phyloP scores from a whole-genome alignment of 1,139 yeast genomes.

The Blastobotrys ciferrii region DNA sequence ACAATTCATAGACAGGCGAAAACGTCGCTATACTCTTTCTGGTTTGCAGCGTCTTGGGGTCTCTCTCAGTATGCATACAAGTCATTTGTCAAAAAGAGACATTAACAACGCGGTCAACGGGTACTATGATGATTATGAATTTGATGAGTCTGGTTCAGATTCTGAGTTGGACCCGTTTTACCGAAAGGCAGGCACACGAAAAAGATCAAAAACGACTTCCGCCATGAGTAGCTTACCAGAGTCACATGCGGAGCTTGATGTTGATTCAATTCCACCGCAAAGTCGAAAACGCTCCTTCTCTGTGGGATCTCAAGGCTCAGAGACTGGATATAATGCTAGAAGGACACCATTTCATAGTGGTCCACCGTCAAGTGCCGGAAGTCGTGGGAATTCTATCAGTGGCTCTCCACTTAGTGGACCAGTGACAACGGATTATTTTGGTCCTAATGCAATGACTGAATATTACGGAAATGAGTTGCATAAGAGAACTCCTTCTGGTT shows the following conservation, averaged over 20 bases:
- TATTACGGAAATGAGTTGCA: background rate
- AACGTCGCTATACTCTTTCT: constrained; percentile 37
- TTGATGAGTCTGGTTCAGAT: constrained; percentile 17
- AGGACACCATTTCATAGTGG: background rate
- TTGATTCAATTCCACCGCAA: background rate
- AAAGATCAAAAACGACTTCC: constrained; percentile 3
- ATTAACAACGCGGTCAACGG: constrained; percentile 14
- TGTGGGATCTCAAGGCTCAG: background rate
- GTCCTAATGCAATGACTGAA: background rate
- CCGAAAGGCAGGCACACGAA: background rate
- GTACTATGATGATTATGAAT: constrained; percentile 25
- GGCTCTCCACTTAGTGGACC: background rate
- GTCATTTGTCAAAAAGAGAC: constrained; percentile 35
- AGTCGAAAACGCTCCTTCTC: constrained; percentile 2
- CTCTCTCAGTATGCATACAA: constrained; percentile 70
- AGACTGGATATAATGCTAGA: background rate
- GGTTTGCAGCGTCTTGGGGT: constrained; percentile 64
- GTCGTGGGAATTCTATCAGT: background rate
- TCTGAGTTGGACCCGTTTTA: constrained; percentile 3
- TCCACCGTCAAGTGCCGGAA: background rate
- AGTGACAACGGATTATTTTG: background rate
- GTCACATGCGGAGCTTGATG: background rate
- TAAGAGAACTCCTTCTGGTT: background rate
- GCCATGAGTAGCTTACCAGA: constrained; percentile 8
- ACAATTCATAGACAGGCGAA: constrained; percentile 16